phyloP scores from a whole-genome alignment of 208 protist genomes.

The Leishmania tropica region DNA sequence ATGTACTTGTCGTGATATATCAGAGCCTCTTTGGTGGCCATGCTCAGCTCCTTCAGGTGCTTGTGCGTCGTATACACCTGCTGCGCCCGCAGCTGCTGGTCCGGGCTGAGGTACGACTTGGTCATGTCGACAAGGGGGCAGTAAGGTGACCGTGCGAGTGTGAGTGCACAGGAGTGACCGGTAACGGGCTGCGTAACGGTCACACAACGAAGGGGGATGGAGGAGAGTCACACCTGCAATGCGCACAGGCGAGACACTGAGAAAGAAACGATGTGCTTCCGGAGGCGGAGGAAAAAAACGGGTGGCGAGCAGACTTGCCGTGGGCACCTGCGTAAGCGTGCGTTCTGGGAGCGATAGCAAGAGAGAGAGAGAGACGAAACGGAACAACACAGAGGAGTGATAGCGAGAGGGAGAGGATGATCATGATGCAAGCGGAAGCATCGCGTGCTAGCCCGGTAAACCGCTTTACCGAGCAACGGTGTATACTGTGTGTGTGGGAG shows the following conservation, averaged over 20 bases:
- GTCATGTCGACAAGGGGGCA: not conserved
- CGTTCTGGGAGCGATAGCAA: not conserved
- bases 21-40: slow-evolving; percentile 8
- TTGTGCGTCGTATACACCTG: slow-evolving; percentile 10
- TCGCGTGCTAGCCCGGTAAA: not conserved
- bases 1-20: slow-evolving; percentile 11
- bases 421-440: not conserved
- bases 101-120: slow-evolving; percentile 2
- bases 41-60: slow-evolving; percentile 7
- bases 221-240: not conserved
- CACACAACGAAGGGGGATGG: not conserved
- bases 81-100: slow-evolving; percentile 11
- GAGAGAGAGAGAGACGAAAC: not conserved
- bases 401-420: not conserved
- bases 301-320: not conserved
- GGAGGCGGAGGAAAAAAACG: not conserved
- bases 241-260: not conserved
- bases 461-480: not conserved
- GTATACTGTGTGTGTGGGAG: not conserved
- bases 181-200: too few species aligned
- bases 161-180: not conserved
- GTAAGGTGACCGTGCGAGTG: not conserved
- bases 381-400: not conserved
- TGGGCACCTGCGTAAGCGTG: not conserved
- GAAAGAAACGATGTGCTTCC: not conserved